A percentile compares a stretch with the other conserved stretches of the same genome.
Conservation (phyloP, 169 alveolate genomes). For the Eimeria necatrix region DNA sequence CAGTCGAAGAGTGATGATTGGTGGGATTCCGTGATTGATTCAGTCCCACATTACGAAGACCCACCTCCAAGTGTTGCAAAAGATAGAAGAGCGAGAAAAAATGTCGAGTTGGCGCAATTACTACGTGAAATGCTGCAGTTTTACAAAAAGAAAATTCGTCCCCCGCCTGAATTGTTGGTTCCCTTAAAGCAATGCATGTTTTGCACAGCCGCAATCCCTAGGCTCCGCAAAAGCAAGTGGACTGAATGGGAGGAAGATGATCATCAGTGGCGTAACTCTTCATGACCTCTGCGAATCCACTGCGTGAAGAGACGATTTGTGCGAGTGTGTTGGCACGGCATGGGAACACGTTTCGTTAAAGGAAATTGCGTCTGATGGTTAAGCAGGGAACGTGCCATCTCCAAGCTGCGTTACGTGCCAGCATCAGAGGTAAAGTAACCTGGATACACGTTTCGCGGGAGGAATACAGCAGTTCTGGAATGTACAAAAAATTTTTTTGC, state of each 20-base stretch:
- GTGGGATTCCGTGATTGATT: background rate
- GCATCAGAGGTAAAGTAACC: too few species aligned
- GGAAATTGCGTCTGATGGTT: too few species aligned
- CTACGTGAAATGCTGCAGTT: background rate
- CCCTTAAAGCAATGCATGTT: background rate
- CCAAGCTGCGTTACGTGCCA: too few species aligned
- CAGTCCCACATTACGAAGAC: background rate
- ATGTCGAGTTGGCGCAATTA: background rate
- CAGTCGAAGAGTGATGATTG: background rate
- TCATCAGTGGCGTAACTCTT: background rate
- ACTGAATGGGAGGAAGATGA: background rate
- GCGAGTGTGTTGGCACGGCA: too few species aligned
- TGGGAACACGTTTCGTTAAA: too few species aligned
- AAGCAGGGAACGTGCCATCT: too few species aligned
- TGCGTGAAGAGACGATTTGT: too few species aligned
- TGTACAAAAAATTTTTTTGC: too few species aligned
- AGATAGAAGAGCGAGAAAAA: background rate
- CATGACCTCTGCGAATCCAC: background rate
- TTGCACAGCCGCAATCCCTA: conserved; percentile 5
- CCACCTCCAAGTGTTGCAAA: background rate
- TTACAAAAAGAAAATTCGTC: background rate
- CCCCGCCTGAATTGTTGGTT: background rate
- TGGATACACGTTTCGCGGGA: too few species aligned
- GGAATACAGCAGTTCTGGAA: too few species aligned
- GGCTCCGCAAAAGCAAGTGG: background rate